These are phyloP conservation scores for Ceratobasidium sp. DNA, from an alignment of 1,284 basidiomycete species.

Conservation along the genomic window DNA sequence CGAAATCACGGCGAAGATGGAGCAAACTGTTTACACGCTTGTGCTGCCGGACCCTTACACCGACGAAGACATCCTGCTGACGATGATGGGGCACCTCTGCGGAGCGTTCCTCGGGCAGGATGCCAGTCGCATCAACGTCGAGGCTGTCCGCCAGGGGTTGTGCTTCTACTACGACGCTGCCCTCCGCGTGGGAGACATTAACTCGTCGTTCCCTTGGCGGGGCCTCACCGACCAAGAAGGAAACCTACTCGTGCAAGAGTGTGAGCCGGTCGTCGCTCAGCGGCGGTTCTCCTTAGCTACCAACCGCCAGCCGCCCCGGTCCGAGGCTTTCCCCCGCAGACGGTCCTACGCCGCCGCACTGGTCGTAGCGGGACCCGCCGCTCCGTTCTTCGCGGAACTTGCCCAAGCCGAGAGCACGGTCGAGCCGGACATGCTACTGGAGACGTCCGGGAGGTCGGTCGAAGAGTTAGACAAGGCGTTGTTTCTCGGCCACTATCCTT, in stretches of 20 bases:
- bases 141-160: neutral
- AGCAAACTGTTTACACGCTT: neutral
- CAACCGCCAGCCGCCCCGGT: neutral
- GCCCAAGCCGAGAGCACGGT: neutral
- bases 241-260: neutral
- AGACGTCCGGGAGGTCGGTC: neutral
- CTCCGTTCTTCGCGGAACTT: neutral
- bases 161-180: neutral
- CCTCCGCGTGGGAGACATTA: neutral
- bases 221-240: neutral
- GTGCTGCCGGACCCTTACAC: neutral
- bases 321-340: neutral
- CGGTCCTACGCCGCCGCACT: neutral
- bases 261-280: neutral
- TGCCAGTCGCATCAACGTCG: too few relatives aligned
- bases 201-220: slow-evolving; percentile 4
- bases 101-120: too few relatives aligned
- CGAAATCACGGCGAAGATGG: neutral
- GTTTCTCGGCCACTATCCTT: neutral
- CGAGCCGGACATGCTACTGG: neutral
- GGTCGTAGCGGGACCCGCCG: neutral
- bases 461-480: neutral
- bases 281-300: neutral
- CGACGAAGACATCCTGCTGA: neutral
- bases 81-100: slow-evolving; percentile 6